Base-by-base conservation (phyloP, 83 land plant genomes). In the Picea abies region DNA sequence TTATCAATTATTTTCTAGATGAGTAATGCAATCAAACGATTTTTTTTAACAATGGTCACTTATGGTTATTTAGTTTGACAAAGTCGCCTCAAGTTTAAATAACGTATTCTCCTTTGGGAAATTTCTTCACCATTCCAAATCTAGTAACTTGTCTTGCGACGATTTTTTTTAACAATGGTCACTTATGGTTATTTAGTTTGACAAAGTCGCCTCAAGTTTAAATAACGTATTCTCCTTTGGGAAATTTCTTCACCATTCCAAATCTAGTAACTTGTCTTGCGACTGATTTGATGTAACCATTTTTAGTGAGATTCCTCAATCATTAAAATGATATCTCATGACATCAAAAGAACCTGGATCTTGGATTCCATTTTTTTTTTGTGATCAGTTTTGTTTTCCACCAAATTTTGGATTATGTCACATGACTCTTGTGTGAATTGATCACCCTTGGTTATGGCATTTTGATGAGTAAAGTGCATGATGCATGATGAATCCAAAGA, bases 261-360 rank as follows among this genome's bases (percentile, higher is more conserved):
- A 7, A 91, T 78, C 81, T 97, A 98, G 77, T 87, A 90, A 3
- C 90, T 88, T 32, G 84, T 83, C 80, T 89, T 87, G 3, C 98
- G 89, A 81, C 91, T 90, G 23, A 97, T 95, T 84, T 91, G 98
- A 80, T 97, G 99, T 63, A 92, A 91, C 99, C 99, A 97, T 0
- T 71, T 26, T 76, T 97, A 97, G 26, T 96, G 94, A 49, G 99
- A 98, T 56, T 89, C 93, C 23, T 95, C 95, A 0, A 85, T 92
- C 91, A 95, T 84, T 17, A 97, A 79, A 29, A 97, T 82, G 23
- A 97, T 80, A 15, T 96, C 93, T 35, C 99, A 98, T 35, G 96
- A 93, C 17, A 64, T 78, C 81, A 97, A 77, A 26, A 88, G 58
- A 25, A 97, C 85, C 1, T 91, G 93, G n/a, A 93, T 79, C 29